These are phyloP conservation scores for Persicaria tinctoria DNA, from an alignment of 148 eudicot genomes.

Conservation along the genomic window DNA sequence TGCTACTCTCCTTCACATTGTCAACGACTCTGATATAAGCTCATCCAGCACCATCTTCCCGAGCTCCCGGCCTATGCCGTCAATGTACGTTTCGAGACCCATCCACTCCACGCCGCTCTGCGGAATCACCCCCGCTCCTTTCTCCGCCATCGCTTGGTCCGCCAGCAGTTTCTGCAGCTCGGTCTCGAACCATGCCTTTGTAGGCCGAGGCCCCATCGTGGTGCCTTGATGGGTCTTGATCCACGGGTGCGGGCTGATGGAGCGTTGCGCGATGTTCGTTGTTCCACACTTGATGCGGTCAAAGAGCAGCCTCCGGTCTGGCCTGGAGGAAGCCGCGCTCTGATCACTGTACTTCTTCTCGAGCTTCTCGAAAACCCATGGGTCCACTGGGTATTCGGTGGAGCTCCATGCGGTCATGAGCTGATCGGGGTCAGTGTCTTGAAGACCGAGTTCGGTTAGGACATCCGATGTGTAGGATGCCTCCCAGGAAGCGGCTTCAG, in stretches of 20 bases:
- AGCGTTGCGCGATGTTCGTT: slow-evolving; percentile 27
- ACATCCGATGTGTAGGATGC: slow-evolving; percentile 47
- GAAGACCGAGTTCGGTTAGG: slow-evolving; percentile 36
- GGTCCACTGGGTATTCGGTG: slow-evolving; percentile 35
- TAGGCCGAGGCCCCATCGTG: slow-evolving; percentile 17
- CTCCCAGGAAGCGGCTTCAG: slow-evolving; percentile 35
- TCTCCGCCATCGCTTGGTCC: slow-evolving; percentile 26
- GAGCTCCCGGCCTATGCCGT: slow-evolving; percentile 46
- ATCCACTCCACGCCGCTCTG: slow-evolving; percentile 49
- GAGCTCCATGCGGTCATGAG: slow-evolving; percentile 43
- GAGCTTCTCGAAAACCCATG: slow-evolving; percentile 47
- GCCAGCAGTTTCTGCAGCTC: slow-evolving; percentile 37
- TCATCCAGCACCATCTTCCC: slow-evolving; percentile 58
- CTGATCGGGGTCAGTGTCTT: slow-evolving; percentile 27
- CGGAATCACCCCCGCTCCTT: slow-evolving; percentile 12
- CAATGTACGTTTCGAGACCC: slow-evolving; percentile 29
- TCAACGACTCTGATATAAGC: slow-evolving; percentile 16
- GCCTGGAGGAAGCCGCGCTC: slow-evolving; percentile 22
- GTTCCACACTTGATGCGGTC: slow-evolving; percentile 51
- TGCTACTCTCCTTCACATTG: neutral
- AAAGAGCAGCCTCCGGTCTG: slow-evolving; percentile 59
- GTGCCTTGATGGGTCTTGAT: slow-evolving; percentile 14
- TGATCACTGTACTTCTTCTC: slow-evolving; percentile 49
- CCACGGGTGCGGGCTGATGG: slow-evolving; percentile 33
- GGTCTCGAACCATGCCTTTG: slow-evolving; percentile 20